Percentiles rank a stretch among this genome's conserved stretches.
Conservation (phyloP, 805 yeast genomes). For the Metschnikowia drakensbergensis region DNA sequence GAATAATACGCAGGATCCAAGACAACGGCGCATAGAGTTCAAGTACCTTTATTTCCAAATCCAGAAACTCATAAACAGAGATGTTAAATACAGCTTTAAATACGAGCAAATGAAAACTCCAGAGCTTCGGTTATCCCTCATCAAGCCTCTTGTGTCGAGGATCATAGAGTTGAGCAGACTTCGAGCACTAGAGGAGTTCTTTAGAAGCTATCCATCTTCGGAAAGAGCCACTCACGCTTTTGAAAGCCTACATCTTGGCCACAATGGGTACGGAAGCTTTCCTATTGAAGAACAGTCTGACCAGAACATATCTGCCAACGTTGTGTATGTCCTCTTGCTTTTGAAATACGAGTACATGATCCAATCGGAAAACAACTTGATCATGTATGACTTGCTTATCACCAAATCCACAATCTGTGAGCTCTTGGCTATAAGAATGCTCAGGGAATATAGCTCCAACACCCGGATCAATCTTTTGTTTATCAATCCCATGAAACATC, state of each 20-base stretch:
- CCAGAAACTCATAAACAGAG: conserved; percentile 40
- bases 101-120: conserved; percentile 52
- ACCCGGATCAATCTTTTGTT: conserved; percentile 46
- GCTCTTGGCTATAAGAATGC: conserved; percentile 46
- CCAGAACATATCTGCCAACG: conserved; percentile 21
- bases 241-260: conserved; percentile 20
- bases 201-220: conserved; percentile 19
- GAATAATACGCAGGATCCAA: conserved; percentile 8
- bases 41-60: conserved; percentile 36
- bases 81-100: conserved; percentile 43
- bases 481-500: conserved; percentile 40
- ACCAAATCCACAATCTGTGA: conserved; percentile 53
- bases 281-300: conserved; percentile 12
- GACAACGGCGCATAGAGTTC: conserved; percentile 31
- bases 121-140: conserved; percentile 43
- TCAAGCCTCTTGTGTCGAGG: conserved; percentile 44
- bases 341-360: conserved; percentile 37
- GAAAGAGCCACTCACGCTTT: conserved; percentile 5
- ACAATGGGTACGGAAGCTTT: conserved; percentile 14
- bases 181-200: conserved; percentile 31
- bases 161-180: conserved; percentile 37
- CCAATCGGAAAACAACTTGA: conserved; percentile 37
- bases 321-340: conserved; percentile 32
- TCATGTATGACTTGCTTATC: conserved; percentile 32
- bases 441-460: conserved; percentile 42